Percentiles rank a stretch among this genome's conserved stretches.
These are phyloP conservation scores for Phaseolus coccineus DNA, from an alignment of 331 rosid genomes.

Conservation along the genomic window DNA sequence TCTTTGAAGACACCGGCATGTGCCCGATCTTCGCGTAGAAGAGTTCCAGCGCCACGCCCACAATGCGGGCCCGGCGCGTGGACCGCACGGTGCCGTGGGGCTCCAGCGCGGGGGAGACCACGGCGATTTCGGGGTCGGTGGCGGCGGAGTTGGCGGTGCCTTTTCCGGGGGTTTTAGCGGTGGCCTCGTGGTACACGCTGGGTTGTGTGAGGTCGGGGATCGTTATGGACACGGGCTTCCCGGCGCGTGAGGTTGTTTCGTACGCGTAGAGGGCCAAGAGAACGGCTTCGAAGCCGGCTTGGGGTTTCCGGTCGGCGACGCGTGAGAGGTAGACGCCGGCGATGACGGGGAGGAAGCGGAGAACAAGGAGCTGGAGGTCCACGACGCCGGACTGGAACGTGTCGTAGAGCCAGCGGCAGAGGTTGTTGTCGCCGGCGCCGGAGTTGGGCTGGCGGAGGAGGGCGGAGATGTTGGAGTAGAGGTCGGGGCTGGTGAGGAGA, in stretches of 20 bases:
- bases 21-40: constrained; percentile 53
- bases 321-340: constrained; percentile 75
- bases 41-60: constrained; percentile 69
- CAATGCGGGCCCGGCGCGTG: constrained; percentile 69
- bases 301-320: constrained; percentile 55
- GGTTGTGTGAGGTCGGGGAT: constrained; percentile 68
- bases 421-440: constrained; percentile 75
- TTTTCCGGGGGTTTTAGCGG: not conserved
- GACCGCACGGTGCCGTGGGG: constrained; percentile 77
- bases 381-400: constrained; percentile 69
- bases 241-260: constrained; percentile 66
- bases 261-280: constrained; percentile 74
- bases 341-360: constrained; percentile 70
- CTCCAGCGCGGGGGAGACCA: constrained; percentile 62
- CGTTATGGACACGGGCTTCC: constrained; percentile 60
- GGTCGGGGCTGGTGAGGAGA: constrained; percentile 44
- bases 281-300: constrained; percentile 81
- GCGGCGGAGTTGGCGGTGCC: constrained; percentile 51
- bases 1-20: constrained; percentile 56
- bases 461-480: constrained; percentile 55
- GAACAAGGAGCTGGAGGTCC: constrained; percentile 70
- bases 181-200: constrained; percentile 67
- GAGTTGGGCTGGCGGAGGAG: constrained; percentile 74
- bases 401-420: constrained; percentile 93
- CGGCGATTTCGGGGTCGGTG: constrained; percentile 49